Evolutionary conservation across 2,329 filamentous ascomycete genomes (phyloP).

Genomic region (Cytospora mali): DNA sequence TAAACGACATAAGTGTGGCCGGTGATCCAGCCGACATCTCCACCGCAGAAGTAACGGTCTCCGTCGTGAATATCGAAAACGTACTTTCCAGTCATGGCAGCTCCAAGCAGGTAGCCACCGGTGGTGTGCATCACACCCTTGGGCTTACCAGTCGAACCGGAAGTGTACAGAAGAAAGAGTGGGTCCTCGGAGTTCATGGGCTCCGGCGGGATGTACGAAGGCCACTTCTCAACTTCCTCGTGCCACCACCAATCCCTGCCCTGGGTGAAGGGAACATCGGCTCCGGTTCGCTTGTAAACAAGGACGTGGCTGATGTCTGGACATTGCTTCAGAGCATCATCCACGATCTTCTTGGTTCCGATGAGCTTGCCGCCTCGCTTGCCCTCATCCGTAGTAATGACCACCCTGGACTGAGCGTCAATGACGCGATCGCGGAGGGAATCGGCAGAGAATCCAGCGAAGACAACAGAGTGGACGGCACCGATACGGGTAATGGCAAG

Average conservation of each 20-base stretch:
- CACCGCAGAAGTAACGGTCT: slow-evolving; percentile 95
- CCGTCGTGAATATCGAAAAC: slow-evolving; percentile 97
- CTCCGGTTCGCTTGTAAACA: slow-evolving; percentile 93
- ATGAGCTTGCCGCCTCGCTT: slow-evolving; percentile 98
- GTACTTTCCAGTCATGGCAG: slow-evolving; percentile 93
- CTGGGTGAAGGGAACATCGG: slow-evolving; percentile 86
- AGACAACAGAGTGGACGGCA: slow-evolving; percentile 95
- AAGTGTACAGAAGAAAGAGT: slow-evolving; percentile 96
- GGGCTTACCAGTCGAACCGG: slow-evolving; percentile 95
- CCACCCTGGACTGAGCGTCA: slow-evolving; percentile 86
- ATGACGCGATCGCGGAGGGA: slow-evolving; percentile 93
- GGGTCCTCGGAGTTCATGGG: slow-evolving; percentile 92
- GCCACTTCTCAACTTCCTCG: slow-evolving; percentile 97
- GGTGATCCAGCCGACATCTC: slow-evolving; percentile 98
- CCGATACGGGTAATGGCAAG: slow-evolving; percentile 91
- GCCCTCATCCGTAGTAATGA: slow-evolving; percentile 97
- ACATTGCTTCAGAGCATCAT: slow-evolving; percentile 95
- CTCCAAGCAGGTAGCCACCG: slow-evolving; percentile 90
- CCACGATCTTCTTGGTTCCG: slow-evolving; percentile 98
- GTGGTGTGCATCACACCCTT: slow-evolving; percentile 99
- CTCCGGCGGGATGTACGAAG: slow-evolving; percentile 87
- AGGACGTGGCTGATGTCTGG: slow-evolving; percentile 83
- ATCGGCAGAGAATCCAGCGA: slow-evolving; percentile 95
- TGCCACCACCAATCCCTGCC: slow-evolving; percentile 98
- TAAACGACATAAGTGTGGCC: slow-evolving; percentile 99